phyloP scores from a whole-genome alignment of 2,329 filamentous ascomycete species.

The Fusarium beomiforme region DNA sequence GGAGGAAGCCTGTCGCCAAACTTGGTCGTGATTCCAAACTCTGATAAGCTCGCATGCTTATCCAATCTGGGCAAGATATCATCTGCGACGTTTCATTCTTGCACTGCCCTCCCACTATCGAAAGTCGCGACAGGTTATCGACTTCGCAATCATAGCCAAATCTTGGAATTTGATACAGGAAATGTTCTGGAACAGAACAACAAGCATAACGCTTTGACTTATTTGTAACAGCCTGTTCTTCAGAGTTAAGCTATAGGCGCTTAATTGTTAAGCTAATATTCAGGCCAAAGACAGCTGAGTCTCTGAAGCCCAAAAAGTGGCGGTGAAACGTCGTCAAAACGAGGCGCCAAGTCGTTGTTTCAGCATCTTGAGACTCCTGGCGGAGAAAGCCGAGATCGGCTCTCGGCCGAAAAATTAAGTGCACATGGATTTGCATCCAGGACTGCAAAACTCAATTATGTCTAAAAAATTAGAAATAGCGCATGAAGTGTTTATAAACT shows the following conservation, averaged over 20 bases:
- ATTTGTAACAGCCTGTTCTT: not conserved
- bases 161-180: not conserved
- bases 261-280: not conserved
- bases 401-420: not conserved
- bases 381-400: not conserved
- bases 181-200: not conserved
- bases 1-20: fast-evolving
- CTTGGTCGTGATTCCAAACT: not conserved
- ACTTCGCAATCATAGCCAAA: not conserved
- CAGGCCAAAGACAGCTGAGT: no score
- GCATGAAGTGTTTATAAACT: not conserved
- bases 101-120: not conserved
- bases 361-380: not conserved
- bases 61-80: not conserved
- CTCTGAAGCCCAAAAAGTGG: not conserved
- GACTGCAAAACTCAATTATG: not conserved
- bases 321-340: not conserved
- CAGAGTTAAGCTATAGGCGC: not conserved
- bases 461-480: not conserved
- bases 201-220: not conserved
- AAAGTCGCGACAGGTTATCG: not conserved
- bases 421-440: not conserved
- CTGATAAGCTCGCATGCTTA: not conserved
- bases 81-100: not conserved
- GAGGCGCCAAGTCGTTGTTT: not conserved